Conservation (phyloP, 2,329 filamentous ascomycete genomes). For the Remersonia thermophila region DNA sequence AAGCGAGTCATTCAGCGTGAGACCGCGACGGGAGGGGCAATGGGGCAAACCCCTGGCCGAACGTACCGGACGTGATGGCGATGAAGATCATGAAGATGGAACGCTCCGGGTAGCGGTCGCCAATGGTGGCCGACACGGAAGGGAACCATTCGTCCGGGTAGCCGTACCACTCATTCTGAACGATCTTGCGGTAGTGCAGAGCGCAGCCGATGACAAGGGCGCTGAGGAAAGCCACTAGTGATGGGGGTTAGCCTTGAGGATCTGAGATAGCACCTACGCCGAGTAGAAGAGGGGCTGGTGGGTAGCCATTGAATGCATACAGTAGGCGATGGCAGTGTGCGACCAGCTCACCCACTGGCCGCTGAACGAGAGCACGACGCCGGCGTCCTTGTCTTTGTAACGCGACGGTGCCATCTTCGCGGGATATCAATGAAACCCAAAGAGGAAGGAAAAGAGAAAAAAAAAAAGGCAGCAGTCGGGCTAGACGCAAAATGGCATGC, state of each 20-base stretch:
- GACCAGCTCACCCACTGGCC: slow-evolving; percentile 84
- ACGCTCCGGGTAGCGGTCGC: slow-evolving; percentile 90
- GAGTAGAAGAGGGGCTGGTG: too few species aligned
- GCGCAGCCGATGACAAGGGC: slow-evolving; percentile 68
- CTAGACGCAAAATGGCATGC: neutral
- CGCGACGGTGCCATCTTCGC: slow-evolving; percentile 29
- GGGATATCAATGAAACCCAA: neutral
- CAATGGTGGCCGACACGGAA: slow-evolving; percentile 91
- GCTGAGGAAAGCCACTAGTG: slow-evolving; percentile 66
- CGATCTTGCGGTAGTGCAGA: slow-evolving; percentile 93
- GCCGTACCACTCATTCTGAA: slow-evolving; percentile 91
- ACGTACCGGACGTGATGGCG: slow-evolving; percentile 75
- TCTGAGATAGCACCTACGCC: too few species aligned
- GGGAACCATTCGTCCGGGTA: slow-evolving; percentile 96
- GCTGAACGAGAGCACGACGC: slow-evolving; percentile 54
- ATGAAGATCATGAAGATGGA: slow-evolving; percentile 98
- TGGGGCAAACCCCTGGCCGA: neutral
- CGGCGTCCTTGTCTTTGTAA: slow-evolving; percentile 54
- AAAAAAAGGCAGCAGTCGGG: neutral
- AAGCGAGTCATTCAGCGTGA: slow-evolving; percentile 3
- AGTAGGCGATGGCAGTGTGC: slow-evolving; percentile 75
- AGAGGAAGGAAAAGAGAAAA: too few species aligned
- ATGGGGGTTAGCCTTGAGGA: slow-evolving; percentile 2
- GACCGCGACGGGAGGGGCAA: neutral
- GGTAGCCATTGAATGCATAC: too few species aligned